phyloP scores from a whole-genome alignment of 2,329 filamentous ascomycete species.

The Aplosporella prunicola region DNA sequence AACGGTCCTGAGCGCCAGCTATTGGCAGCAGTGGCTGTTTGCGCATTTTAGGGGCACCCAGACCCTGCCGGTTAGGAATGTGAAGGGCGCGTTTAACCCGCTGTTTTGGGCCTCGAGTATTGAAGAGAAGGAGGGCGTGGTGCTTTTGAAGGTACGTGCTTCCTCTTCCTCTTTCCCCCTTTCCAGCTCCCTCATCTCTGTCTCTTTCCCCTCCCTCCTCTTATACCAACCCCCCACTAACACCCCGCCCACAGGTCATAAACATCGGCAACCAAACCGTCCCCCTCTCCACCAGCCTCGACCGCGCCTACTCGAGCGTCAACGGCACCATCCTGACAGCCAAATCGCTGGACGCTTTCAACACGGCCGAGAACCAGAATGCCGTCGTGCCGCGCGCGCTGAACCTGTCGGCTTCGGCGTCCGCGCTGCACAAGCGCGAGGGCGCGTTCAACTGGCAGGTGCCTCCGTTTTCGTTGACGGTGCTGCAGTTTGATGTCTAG shows the following conservation, averaged over 20 bases:
- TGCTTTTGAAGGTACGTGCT: conserved; percentile 14
- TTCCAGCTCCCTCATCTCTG: background rate
- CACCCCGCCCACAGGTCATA: conserved; percentile 13
- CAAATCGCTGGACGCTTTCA: conserved; percentile 17
- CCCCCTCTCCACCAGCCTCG: conserved; percentile 16
- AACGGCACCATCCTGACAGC: conserved; percentile 21
- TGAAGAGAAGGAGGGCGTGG: conserved; percentile 12
- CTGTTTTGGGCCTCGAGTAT: conserved; percentile 23
- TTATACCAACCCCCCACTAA: background rate
- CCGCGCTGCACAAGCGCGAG: no score
- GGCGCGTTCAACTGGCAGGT: conserved; percentile 20
- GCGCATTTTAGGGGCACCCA: conserved; percentile 19
- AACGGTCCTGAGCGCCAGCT: conserved; percentile 22
- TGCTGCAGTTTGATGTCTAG: conserved; percentile 20
- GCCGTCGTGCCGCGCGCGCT: conserved; percentile 15
- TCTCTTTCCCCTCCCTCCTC: background rate
- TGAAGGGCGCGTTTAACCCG: conserved; percentile 21
- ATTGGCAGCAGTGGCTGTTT: conserved; percentile 24
- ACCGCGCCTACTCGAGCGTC: conserved; percentile 14
- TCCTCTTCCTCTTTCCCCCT: no score
- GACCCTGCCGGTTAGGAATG: conserved; percentile 20
- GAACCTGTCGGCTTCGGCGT: conserved; percentile 6
- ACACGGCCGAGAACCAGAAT: conserved; percentile 18
- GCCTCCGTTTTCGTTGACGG: conserved; percentile 17
- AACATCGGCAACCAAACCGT: conserved; percentile 16